Evolutionary conservation across 116 monocot species (phyloP).

Genomic region (Zostera marina): DNA sequence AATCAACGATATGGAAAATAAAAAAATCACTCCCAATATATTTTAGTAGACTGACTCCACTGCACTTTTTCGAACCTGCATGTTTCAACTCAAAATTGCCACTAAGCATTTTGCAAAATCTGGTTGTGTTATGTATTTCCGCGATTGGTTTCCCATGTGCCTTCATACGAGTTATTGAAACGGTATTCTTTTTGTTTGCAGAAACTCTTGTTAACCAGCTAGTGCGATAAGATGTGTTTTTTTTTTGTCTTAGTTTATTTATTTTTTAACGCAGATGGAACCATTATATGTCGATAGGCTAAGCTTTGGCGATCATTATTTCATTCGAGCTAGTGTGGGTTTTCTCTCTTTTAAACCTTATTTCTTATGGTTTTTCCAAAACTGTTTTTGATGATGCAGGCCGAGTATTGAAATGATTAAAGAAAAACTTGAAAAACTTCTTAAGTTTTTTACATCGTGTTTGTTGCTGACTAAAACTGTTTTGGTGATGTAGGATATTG

Average conservation of each 20-base stretch:
- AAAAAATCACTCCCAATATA: constrained; percentile 22
- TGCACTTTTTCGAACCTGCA: constrained; percentile 48
- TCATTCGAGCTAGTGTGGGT: constrained; percentile 31
- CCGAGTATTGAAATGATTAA: no score
- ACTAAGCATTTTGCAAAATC: constrained; percentile 19
- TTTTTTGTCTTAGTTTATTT: neutral
- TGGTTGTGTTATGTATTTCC: constrained; percentile 63
- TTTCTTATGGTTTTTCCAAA: neutral
- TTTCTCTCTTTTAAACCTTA: neutral
- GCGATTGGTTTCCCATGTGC: constrained; percentile 73
- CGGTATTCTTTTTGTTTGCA: constrained; percentile 20
- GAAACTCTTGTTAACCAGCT: neutral
- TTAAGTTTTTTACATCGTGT: no score
- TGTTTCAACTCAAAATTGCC: constrained; percentile 24
- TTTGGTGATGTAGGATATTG: constrained; percentile 6
- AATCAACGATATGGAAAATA: constrained; percentile 16
- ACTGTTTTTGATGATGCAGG: neutral
- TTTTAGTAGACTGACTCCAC: constrained; percentile 49
- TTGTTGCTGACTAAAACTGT: no score
- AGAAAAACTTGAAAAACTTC: no score
- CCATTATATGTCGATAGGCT: constrained; percentile 40
- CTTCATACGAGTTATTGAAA: constrained; percentile 30
- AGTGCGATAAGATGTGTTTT: neutral
- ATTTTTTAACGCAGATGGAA: constrained; percentile 34
- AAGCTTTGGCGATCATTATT: constrained; percentile 68